These are phyloP conservation scores for Spiromastix sp. DNA, from an alignment of 2,329 filamentous ascomycete species.

Conservation along the genomic window DNA sequence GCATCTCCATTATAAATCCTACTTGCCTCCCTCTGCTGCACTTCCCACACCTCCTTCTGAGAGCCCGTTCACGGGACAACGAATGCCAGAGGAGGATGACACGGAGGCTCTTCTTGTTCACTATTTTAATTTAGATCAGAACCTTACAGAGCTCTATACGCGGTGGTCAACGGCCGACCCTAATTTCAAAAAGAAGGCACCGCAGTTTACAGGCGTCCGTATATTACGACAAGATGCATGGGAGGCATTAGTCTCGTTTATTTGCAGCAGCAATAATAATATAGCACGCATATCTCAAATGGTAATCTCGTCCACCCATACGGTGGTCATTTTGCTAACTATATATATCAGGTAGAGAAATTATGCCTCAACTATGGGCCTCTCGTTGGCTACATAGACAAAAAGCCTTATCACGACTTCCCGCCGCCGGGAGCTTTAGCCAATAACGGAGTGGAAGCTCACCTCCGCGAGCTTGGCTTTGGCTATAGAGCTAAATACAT, in stretches of 20 bases:
- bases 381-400: conserved; percentile 59
- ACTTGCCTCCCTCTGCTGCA: conserved; percentile 25
- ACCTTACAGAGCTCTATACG: conserved; percentile 65
- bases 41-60: conserved; percentile 29
- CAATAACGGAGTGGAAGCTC: conserved; percentile 62
- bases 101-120: conserved; percentile 64
- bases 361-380: conserved; percentile 78
- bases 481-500: conserved; percentile 94
- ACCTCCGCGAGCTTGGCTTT: conserved; percentile 75
- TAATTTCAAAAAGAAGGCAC: conserved; percentile 82
- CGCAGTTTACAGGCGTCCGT: conserved; percentile 78
- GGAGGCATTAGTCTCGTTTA: conserved; percentile 89
- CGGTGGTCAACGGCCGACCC: conserved; percentile 78
- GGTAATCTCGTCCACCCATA: conserved; percentile 40
- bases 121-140: conserved; percentile 79
- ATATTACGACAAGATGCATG: conserved; percentile 92
- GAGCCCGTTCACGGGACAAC: conserved; percentile 22
- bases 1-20: conserved; percentile 70
- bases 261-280: conserved; percentile 98
- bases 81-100: conserved; percentile 46
- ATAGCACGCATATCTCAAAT: conserved; percentile 92
- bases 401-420: conserved; percentile 75
- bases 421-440: conserved; percentile 66
- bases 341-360: conserved; percentile 56
- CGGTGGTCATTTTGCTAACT: neutral